Conservation (phyloP, 2,329 filamentous ascomycete species). For the Botrytis fragariae region DNA sequence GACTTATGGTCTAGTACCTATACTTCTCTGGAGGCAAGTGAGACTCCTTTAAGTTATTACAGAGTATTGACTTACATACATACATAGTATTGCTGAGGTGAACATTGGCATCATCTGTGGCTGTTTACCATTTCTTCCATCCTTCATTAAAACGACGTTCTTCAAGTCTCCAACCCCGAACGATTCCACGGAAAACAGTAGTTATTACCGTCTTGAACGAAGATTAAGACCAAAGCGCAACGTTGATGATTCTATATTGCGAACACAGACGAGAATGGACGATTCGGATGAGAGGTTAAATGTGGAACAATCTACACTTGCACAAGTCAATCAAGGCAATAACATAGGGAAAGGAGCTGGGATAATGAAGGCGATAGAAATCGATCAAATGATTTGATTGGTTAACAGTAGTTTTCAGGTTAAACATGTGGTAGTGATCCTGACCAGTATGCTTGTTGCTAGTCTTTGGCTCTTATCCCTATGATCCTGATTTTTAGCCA, state of each 20-base stretch:
- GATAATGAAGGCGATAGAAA: background rate
- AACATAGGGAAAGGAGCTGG: background rate
- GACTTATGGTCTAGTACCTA: background rate
- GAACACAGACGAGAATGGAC: background rate
- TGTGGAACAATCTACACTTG: background rate
- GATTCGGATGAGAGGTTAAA: background rate
- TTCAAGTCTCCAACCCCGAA: background rate
- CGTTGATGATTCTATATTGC: background rate
- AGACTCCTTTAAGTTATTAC: no score
- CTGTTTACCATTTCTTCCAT: background rate
- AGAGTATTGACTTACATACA: background rate
- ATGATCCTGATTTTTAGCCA: background rate
- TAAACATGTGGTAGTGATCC: background rate
- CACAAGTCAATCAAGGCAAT: background rate
- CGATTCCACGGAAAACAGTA: background rate
- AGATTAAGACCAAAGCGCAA: background rate
- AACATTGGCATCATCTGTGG: conserved; percentile 7
- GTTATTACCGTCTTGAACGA: background rate
- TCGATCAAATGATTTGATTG: background rate
- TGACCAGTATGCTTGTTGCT: background rate
- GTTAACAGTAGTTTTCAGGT: background rate
- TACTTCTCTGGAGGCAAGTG: background rate
- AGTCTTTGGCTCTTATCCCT: background rate
- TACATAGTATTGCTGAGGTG: background rate
- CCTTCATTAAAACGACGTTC: background rate